Percentiles rank a stretch among this genome's conserved stretches.
phyloP scores from a whole-genome alignment of 2,329 filamentous ascomycete species.

The Ceratocystis smalleyi region DNA sequence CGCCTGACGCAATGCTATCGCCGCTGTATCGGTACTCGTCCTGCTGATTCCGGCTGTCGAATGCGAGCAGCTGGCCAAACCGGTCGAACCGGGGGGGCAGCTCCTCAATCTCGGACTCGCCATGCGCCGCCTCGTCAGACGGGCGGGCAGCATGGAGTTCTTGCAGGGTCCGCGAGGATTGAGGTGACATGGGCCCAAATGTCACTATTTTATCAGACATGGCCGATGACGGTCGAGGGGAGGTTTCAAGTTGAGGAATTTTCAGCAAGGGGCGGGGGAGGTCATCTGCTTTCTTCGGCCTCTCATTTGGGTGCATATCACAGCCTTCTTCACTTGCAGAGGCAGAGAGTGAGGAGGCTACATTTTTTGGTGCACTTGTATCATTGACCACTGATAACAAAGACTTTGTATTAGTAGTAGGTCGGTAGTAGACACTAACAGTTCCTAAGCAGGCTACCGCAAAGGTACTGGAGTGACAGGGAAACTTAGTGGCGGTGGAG shows the following conservation, averaged over 20 bases:
- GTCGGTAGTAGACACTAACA: neutral
- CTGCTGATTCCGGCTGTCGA: neutral
- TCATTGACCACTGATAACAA: conserved; percentile 5
- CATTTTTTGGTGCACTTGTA: neutral
- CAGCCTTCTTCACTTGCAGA: conserved; percentile 7
- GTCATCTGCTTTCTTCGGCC: neutral
- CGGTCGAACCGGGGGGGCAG: conserved; percentile 35
- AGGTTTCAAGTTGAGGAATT: neutral
- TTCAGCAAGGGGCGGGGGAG: neutral
- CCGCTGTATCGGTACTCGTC: neutral
- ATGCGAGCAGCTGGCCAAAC: conserved; percentile 27
- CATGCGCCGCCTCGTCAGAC: conserved; percentile 17
- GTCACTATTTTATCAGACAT: conserved; percentile 22
- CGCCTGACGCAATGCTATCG: neutral
- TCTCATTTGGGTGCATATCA: conserved; percentile 5
- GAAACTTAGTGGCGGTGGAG: conserved; percentile 14
- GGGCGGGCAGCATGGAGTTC: conserved; percentile 14
- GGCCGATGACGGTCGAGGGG: neutral
- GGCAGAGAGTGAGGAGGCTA: neutral
- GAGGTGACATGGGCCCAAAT: conserved; percentile 36
- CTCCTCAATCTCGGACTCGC: conserved; percentile 28
- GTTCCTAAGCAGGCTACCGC: neutral
- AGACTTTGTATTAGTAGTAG: neutral
- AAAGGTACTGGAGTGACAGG: conserved; percentile 10
- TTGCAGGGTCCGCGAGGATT: conserved; percentile 19